Percentiles rank a stretch among this genome's conserved stretches.
phyloP scores from a whole-genome alignment of 495 filamentous ascomycete genomes.

The Penicillium samsonianum region DNA sequence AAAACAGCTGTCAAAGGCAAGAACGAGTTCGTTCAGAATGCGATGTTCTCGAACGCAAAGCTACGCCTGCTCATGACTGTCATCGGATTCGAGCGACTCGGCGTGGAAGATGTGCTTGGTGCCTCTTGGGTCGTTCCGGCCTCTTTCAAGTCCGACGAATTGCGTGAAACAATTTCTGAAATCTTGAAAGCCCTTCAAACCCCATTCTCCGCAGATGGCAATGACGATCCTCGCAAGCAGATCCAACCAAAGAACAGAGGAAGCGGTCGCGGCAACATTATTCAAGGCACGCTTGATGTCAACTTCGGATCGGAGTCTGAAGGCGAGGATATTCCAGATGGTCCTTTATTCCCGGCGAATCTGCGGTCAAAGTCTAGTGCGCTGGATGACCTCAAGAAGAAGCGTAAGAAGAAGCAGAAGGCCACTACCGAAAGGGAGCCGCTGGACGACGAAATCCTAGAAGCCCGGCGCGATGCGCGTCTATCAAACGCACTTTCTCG shows the following conservation, averaged over 20 bases:
- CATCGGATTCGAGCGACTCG: constrained; percentile 68
- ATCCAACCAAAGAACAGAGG: constrained; percentile 67
- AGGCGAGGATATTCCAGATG: constrained; percentile 58
- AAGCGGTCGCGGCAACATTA: constrained; percentile 41
- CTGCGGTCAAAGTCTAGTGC: constrained; percentile 47
- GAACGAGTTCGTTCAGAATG: constrained; percentile 64
- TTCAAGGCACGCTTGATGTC: constrained; percentile 37
- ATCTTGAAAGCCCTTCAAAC: constrained; percentile 73
- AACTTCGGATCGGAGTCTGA: constrained; percentile 65
- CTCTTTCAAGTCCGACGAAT: constrained; percentile 56
- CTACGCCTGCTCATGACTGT: constrained; percentile 83
- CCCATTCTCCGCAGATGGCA: constrained; percentile 69
- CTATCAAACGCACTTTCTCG: constrained; percentile 62
- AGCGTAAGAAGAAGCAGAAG: constrained; percentile 49
- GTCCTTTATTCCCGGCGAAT: constrained; percentile 69
- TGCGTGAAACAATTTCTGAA: constrained; percentile 60
- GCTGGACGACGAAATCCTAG: constrained; percentile 51
- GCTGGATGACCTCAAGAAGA: constrained; percentile 53
- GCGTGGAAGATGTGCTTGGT: constrained; percentile 68
- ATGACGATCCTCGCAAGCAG: constrained; percentile 68
- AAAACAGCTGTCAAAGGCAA: constrained; percentile 62
- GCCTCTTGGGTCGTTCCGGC: constrained; percentile 80
- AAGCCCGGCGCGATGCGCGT: constrained; percentile 56
- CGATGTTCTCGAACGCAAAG: constrained; percentile 87
- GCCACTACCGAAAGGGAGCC: constrained; percentile 38